Base-by-base conservation (phyloP, 1,139 yeast species). In the Nematodospora anomalae region DNA sequence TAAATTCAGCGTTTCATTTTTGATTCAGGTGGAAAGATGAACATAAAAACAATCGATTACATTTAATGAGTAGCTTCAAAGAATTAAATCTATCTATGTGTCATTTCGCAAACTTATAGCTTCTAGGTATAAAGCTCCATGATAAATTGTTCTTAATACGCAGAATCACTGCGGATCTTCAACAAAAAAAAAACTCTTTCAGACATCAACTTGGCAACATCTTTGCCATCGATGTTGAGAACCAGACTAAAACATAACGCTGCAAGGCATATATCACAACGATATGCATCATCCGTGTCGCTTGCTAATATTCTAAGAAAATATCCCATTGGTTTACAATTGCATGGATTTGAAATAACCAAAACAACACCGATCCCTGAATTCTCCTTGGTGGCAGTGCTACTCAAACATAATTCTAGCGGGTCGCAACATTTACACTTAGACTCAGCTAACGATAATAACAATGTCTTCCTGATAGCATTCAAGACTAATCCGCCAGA, bases 401-500 rank as follows among this genome's bases (percentile, higher is more conserved):
- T 79, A 34, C 61, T 90, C 37, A 62, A 66, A 22, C 97, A 92
- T 58, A 55, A 57, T 20, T 67, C 64, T 27, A 83, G 95, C 0
- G 94, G 94, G 0, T 74, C 95, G 9, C 74, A 79, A 42, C 97
- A 92, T 60, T 59, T 92, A 24, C 98, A 92, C 57, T 76, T 92
- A 39, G 95, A 84, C 47, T 69, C 92, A 35, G 55, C 63, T 1
- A 78, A 81, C 41, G 96, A 90, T 53, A 70, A 71, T 40, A 90
- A 89, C 56, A 87, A 87, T 54, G 97, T 89, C 12, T 92, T 92
- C 58, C 80, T 92, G 46, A 76, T 94, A 35, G 92, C 87, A 0
- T 90, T 92, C 67, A 88, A 88, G 60, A 92, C 99, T 0, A 86
- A 89, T 50, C 96, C 98, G 0, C 96, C 97, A 0, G 84, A 94